Percentiles rank a stretch among this genome's conserved stretches.
phyloP scores from a whole-genome alignment of 768 basidiomycete species.

The Agaricus blazei region DNA sequence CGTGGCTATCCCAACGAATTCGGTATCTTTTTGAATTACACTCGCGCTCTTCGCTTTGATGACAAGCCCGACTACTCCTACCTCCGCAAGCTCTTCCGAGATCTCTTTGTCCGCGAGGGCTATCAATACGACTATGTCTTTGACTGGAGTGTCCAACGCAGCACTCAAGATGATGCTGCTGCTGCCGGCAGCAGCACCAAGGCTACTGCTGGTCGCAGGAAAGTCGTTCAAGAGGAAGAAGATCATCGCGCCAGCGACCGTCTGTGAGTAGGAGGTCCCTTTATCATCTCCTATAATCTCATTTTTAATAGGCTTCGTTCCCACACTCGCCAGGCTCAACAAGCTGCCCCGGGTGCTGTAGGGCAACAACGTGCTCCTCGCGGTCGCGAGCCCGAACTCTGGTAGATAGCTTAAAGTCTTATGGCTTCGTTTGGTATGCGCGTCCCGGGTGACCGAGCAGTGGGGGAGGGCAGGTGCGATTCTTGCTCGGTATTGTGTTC shows the following conservation, averaged over 20 bases:
- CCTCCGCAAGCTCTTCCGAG: slow-evolving; percentile 98
- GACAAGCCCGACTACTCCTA: slow-evolving; percentile 99
- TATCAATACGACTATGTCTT: slow-evolving; percentile 99
- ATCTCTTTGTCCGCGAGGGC: slow-evolving; percentile 94
- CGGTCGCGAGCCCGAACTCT: slow-evolving; percentile 47
- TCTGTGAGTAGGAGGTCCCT: slow-evolving; percentile 52
- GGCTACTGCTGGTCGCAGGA: slow-evolving; percentile 58
- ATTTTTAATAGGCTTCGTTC: slow-evolving; percentile 60
- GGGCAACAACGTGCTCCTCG: slow-evolving; percentile 41
- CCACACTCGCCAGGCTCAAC: slow-evolving; percentile 79
- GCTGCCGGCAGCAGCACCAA: slow-evolving; percentile 56
- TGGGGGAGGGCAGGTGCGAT: slow-evolving; percentile 41
- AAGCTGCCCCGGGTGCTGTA: slow-evolving; percentile 45
- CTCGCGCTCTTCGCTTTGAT: slow-evolving; percentile 97
- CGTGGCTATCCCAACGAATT: slow-evolving; percentile 99
- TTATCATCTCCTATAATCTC: slow-evolving; percentile 14
- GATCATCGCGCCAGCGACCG: slow-evolving; percentile 78
- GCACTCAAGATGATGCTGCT: slow-evolving; percentile 59
- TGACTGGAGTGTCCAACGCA: slow-evolving; percentile 92
- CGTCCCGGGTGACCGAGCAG: slow-evolving; percentile 44
- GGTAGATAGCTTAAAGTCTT: slow-evolving; percentile 37
- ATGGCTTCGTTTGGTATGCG: slow-evolving; percentile 28
- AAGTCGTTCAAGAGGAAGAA: slow-evolving; percentile 82
- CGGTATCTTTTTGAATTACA: slow-evolving; percentile 98
- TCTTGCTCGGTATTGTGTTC: slow-evolving; percentile 35